phyloP scores from a whole-genome alignment of 441 rosid species.

The Eutrema salsugineum region DNA sequence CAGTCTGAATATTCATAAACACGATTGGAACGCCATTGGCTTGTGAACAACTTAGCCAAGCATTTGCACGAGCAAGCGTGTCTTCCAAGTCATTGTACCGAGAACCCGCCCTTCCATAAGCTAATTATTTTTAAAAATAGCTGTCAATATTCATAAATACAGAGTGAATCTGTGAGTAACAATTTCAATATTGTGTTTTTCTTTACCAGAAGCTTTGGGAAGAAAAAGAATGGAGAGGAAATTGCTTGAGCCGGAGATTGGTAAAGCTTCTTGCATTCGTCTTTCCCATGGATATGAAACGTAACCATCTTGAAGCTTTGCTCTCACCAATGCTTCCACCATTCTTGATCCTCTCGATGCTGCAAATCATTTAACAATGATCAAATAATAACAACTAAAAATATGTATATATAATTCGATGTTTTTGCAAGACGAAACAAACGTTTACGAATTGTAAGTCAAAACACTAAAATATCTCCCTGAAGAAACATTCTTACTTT shows the following conservation, averaged over 20 bases:
- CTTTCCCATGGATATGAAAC: slow-evolving; percentile 85
- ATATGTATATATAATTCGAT: background rate
- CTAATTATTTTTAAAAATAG: background rate
- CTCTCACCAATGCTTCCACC: slow-evolving; percentile 58
- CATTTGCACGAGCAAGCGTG: slow-evolving; percentile 88
- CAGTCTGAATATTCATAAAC: slow-evolving; percentile 90
- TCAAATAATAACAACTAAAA: background rate
- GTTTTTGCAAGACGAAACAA: background rate
- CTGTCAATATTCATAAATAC: background rate
- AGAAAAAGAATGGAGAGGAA: slow-evolving; percentile 86
- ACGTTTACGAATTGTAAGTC: too few species aligned
- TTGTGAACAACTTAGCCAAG: slow-evolving; percentile 85
- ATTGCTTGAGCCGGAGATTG: slow-evolving; percentile 72
- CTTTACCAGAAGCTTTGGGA: slow-evolving; percentile 73
- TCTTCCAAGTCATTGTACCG: slow-evolving; percentile 92
- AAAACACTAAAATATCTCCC: too few species aligned
- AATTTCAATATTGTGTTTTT: background rate
- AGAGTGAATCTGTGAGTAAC: background rate
- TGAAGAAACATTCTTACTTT: too few species aligned
- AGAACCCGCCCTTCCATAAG: slow-evolving; percentile 65
- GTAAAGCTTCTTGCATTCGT: slow-evolving; percentile 61
- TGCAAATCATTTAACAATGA: slow-evolving; percentile 29
- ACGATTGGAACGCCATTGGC: slow-evolving; percentile 77
- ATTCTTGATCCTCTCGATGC: slow-evolving; percentile 78
- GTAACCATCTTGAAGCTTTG: slow-evolving; percentile 87